These are phyloP conservation scores for Phaeolepiota aurea DNA, from an alignment of 768 basidiomycete species.

Conservation along the genomic window DNA sequence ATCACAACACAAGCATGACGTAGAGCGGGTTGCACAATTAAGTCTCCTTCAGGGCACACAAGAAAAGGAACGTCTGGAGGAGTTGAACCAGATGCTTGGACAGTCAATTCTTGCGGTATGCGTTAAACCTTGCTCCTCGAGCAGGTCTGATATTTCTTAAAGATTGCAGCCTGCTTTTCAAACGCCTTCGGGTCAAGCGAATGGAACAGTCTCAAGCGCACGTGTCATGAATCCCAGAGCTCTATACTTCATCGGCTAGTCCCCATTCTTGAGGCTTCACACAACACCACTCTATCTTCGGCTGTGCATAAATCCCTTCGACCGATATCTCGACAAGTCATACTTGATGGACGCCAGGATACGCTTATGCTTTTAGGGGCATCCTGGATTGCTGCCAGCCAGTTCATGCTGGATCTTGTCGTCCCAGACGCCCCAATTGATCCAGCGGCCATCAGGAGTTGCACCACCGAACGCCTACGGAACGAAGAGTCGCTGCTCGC, in stretches of 20 bases:
- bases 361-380: constrained; percentile 16
- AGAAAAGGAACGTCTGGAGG: constrained; percentile 27
- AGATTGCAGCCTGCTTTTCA: constrained; percentile 38
- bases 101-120: constrained; percentile 34
- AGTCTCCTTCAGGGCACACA: constrained; percentile 29
- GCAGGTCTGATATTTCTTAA: constrained; percentile 2
- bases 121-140: background rate
- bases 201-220: background rate
- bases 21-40: constrained; percentile 30
- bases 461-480: constrained; percentile 31
- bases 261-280: constrained; percentile 21
- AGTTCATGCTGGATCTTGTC: constrained; percentile 58
- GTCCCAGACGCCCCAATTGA: constrained; percentile 84
- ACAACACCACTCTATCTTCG: constrained; percentile 22
- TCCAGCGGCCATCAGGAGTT: constrained; percentile 62
- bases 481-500: constrained; percentile 30
- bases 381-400: constrained; percentile 55
- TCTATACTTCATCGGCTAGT: constrained; percentile 11
- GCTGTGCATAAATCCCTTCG: constrained; percentile 22
- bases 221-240: background rate
- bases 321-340: constrained; percentile 9
- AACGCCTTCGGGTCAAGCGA: constrained; percentile 9
- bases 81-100: constrained; percentile 31
- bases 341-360: constrained; percentile 4
- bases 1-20: constrained; percentile 23